Evolutionary conservation across 2,329 filamentous ascomycete genomes (phyloP).

Genomic region (Claviceps maximensis): DNA sequence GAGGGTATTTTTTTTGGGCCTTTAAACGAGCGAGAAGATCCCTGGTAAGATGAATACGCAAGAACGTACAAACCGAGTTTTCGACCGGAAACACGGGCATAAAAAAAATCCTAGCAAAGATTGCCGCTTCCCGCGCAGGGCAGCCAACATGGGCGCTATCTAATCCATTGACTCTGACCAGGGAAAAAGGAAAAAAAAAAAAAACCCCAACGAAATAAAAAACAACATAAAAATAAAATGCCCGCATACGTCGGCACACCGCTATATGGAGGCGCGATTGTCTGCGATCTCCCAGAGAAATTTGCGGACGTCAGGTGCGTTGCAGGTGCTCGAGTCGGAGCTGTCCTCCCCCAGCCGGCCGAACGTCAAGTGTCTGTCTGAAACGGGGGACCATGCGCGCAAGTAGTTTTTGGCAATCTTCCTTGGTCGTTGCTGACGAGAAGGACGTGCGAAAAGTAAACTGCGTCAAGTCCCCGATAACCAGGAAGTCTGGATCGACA

Average conservation of each 20-base stretch:
- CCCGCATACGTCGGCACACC: conserved; percentile 42
- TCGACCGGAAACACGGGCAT: too few species aligned
- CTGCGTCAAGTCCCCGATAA: conserved; percentile 70
- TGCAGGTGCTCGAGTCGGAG: conserved; percentile 10
- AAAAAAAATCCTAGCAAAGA: neutral
- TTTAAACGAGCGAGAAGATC: neutral
- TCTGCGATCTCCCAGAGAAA: conserved; percentile 50
- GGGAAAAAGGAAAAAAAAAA: neutral
- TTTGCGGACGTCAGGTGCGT: conserved; percentile 61
- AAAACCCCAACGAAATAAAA: too few species aligned
- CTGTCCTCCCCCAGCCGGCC: neutral
- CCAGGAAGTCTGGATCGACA: conserved; percentile 85
- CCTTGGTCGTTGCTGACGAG: neutral
- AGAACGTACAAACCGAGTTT: too few species aligned
- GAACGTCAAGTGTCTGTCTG: neutral
- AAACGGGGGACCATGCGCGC: neutral
- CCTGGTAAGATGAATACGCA: neutral
- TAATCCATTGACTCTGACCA: neutral
- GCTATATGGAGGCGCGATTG: conserved; percentile 62
- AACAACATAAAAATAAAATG: conserved; percentile 25
- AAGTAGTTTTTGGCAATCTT: neutral
- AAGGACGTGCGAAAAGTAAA: conserved; percentile 31
- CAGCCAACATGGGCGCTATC: neutral
- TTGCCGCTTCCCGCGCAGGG: too few species aligned
- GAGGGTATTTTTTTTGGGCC: neutral